Base-by-base conservation (phyloP, 2,329 filamentous ascomycete genomes). In the Arthroderma sp. region DNA sequence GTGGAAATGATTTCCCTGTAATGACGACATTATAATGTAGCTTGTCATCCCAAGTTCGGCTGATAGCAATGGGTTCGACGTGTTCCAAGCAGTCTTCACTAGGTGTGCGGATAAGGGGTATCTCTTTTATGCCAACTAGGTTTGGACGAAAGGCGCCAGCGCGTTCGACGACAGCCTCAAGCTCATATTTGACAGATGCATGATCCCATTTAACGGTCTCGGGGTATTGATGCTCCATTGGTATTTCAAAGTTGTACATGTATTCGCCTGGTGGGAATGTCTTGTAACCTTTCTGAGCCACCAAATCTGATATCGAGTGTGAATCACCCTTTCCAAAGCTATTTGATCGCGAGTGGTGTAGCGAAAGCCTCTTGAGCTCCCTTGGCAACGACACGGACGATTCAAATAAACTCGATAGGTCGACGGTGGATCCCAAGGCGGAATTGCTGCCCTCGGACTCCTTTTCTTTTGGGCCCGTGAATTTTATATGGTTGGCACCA, bases 1-100 rank as follows among this genome's bases (percentile, higher is more conserved):
- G 81, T 0, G 91, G 88, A 60, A 96, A 96, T 0, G 90, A 94
- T 77, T 95, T 95, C 56, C 91, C 91, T 1, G 90, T 95, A 56
- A 96, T 95, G 68, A 95, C 85, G 64, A 96, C 95, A 66, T 96
- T 91, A 73, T 96, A 96, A 66, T 94, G 89, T 33, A 96, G 77
- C 67, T 95, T 91, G 64, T 96, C 90, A 68, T 96, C 91, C 91
- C 91, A 96, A 61, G 88, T 90, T 19, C 91, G 80, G 62, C 87
- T 91, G 66, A 96, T 95, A 9, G 90, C 91, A 65, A 96, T 95
- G 2, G 91, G 91, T 68, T 96, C 91, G 25, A 90, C 86, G 70
- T 89, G 89, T 70, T 96, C 91, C 23, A 95, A 76, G 0, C 90
- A 95, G 49, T 90, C 82, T 71, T 95, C 89, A 53, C 91, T 83